Evolutionary conservation across 23 red algal species (phyloP).

Genomic region (Pyropia yezoensis): DNA sequence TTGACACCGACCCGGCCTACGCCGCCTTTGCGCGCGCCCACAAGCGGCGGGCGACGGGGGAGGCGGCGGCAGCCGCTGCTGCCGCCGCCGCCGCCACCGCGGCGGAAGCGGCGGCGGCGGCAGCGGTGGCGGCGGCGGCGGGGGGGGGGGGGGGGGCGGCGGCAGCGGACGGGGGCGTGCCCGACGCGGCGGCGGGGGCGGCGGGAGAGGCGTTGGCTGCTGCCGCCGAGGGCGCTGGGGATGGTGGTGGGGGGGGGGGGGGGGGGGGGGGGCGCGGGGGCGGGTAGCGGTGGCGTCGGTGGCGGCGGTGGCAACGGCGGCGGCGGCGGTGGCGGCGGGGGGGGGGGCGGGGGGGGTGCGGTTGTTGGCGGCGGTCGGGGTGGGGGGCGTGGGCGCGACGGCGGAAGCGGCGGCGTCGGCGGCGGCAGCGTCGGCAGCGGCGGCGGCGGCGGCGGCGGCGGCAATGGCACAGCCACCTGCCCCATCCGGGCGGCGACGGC

Average conservation of each 20-base stretch:
- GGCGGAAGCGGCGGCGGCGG: too few relatives aligned
- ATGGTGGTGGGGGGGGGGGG: too few relatives aligned
- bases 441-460: slow-evolving; percentile 4
- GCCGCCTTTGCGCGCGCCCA: slow-evolving; percentile 27
- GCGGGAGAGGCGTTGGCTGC: too few relatives aligned
- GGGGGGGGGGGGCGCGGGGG: background rate
- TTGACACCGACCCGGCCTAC: slow-evolving; percentile 42
- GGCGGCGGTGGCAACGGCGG: background rate
- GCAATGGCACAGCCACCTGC: background rate
- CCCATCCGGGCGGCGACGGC: background rate
- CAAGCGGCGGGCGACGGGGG: slow-evolving; percentile 3
- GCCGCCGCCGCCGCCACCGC: too few relatives aligned
- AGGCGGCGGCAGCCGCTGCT: too few relatives aligned
- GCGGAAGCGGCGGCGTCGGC: background rate
- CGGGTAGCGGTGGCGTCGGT: background rate
- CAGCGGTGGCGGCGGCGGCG: too few relatives aligned
- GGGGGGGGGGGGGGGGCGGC: too few relatives aligned
- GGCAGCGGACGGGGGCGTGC: too few relatives aligned
- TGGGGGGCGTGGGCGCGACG: background rate
- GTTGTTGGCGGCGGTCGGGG: too few relatives aligned
- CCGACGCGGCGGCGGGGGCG: too few relatives aligned
- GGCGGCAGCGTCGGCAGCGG: background rate
- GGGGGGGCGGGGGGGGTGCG: too few relatives aligned
- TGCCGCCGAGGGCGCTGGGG: too few relatives aligned
- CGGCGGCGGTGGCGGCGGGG: background rate